Evolutionary conservation across 345 rosid genomes (phyloP), one percentile per base, ranked within the genome.

Genomic region (Heritiera littoralis): DNA sequence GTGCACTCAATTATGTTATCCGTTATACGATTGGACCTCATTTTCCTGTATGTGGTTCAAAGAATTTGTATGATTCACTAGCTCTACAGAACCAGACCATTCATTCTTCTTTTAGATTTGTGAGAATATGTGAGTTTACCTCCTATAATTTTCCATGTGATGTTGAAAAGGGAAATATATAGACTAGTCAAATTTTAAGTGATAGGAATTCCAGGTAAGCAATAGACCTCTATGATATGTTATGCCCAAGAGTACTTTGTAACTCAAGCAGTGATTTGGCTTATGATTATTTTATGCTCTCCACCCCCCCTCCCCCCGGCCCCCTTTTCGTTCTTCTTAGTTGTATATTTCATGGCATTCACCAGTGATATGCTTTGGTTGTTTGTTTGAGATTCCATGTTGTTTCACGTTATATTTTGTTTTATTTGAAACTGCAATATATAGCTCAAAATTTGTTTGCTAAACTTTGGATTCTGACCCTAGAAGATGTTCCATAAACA

Each of bases 1-100:
- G 99, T 92, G 78, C 77, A n/a, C 28, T 32, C 43, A 54, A 56
- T 73, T 55, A 73, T 73, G 49, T 35, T 32, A 9, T 52, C 2
- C 8, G 60, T 14, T 32, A 72, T 51, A 52, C 8, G 23, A 30
- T 30, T 23, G 74, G 60, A 32, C 61, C 45, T 60, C n/a, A 4
- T 55, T 75, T 75, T 20, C 52, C 68, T 23, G 68, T 41, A 20
- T 41, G 2, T 74, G 65, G 35, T 74, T 59, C 66, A 41, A 43
- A 12, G 10, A 43, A 3, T 40, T 66, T 20, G 9, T 40, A 28
- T 35, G 51, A 11, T 71, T 66, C 49, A 41, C 18, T 17, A 40
- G 20, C 30, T 17, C 40, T 40, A 18, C 3, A 30, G 72, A 66
- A 41, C 72, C 32, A 43, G 28, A 18, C 15, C 51, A 41, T 41